Evolutionary conservation across 1,284 basidiomycete genomes (phyloP).

Genomic region (Fistulina hepatica): DNA sequence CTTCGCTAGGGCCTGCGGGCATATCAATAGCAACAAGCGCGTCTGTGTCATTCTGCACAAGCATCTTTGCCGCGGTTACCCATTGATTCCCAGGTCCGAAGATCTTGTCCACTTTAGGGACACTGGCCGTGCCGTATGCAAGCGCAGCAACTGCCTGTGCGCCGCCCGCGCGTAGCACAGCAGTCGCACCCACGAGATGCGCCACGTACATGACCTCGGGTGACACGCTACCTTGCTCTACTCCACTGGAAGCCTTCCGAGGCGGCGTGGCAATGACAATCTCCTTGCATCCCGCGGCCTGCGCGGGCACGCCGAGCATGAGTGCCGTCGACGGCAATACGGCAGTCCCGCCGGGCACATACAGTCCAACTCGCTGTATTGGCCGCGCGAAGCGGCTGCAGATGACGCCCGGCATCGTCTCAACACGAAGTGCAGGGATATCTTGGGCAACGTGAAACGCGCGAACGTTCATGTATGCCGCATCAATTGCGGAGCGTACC

Average conservation of each 20-base stretch:
- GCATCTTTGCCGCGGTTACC: conserved; percentile 99
- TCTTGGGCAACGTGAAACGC: conserved; percentile 87
- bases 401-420: conserved; percentile 97
- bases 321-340: conserved; percentile 94
- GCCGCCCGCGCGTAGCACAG: conserved; percentile 88
- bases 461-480: conserved; percentile 86
- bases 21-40: conserved; percentile 97
- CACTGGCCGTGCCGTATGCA: conserved; percentile 91
- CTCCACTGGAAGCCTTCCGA: conserved; percentile 71
- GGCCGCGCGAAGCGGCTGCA: conserved; percentile 91
- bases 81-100: conserved; percentile 99
- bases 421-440: conserved; percentile 66
- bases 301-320: conserved; percentile 97
- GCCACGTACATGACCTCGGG: conserved; percentile 96
- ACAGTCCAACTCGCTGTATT: conserved; percentile 91
- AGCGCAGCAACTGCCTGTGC: conserved; percentile 96
- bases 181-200: conserved; percentile 75
- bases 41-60: conserved; percentile 98
- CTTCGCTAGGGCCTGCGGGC: conserved; percentile 97
- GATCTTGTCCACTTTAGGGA: conserved; percentile 99
- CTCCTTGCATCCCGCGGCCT: conserved; percentile 91
- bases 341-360: conserved; percentile 96
- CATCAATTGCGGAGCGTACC: conserved; percentile 80
- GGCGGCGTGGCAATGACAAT: conserved; percentile 95
- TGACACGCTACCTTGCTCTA: conserved; percentile 84